Base-by-base conservation (phyloP, 176 grass and related monocot genomes). In the Canna indica region DNA sequence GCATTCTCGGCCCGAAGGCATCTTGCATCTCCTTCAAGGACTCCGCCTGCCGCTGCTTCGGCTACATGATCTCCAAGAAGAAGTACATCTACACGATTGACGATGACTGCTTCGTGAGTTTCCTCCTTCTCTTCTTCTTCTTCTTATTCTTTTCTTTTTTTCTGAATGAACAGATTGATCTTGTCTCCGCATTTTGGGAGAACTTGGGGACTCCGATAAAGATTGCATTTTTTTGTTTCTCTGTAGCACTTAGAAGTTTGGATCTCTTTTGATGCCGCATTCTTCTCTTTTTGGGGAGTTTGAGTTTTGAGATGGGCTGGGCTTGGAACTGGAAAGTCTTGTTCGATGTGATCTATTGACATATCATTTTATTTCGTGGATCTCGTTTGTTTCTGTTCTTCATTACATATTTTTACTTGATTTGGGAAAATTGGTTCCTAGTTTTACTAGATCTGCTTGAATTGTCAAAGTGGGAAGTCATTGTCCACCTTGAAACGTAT, bases 1-100 rank as follows among this genome's bases (percentile, higher is more conserved):
- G 53, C 69, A 87, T 92, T 76, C 82, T 92, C 18, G 89, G 89
- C 0, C 63, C 63, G 8, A 66, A 39, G 34, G 35, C 63, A 33
- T 22, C 18, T 34, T 66, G 69, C 47, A 71, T 71, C 69, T 71
- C 69, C 69, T 71, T 71, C 46, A 71, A 71, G 69, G 69, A 71
- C 46, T 71, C 69, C 30, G 69, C 69, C 47, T 71, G 69, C 69
- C 69, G 69, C 47, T 71, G 69, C 47, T 71, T 71, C 30, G 69
- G 69, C 47, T 71, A 53, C 47, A 36, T 71, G 69, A 7, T 71
- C 28, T 71, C 69, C 69, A 71, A 71, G 47, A 71, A 71, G 69
- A 71, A 71, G 69, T 74, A 74, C 72, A 62, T 74, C 72, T 74
- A 22, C 57, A 74, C 72, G 25, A 74, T 74, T 15, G 72, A 74